Conservation (phyloP, 257 asterid species). For the Solanum pinnatisectum region DNA sequence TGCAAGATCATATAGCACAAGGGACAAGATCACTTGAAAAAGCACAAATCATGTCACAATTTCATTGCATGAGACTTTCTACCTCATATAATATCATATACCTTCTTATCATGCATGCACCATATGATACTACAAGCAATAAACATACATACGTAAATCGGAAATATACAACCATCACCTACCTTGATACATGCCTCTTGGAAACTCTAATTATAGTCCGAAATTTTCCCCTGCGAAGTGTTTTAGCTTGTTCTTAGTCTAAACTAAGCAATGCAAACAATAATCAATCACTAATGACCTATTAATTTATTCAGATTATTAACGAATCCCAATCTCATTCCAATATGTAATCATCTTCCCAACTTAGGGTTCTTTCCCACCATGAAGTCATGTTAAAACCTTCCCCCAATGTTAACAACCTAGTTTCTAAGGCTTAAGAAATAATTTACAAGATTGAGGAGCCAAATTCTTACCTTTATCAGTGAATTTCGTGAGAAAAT, state of each 20-base stretch:
- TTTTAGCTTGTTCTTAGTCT: not conserved
- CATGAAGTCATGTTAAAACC: no score
- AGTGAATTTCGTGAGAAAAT: no score
- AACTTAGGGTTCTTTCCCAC: not conserved
- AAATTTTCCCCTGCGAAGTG: not conserved
- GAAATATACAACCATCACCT: not conserved
- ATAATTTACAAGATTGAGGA: no score
- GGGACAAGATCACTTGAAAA: not conserved
- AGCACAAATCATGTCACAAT: not conserved
- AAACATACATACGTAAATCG: no score
- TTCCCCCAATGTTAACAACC: no score
- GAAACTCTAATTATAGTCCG: not conserved
- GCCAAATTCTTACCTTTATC: no score
- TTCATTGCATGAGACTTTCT: not conserved
- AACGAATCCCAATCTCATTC: not conserved
- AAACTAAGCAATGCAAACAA: not conserved
- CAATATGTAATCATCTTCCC: not conserved
- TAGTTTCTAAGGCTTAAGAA: no score
- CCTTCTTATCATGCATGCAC: not conserved
- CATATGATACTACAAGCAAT: not conserved
- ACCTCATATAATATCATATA: not conserved
- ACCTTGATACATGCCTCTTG: not conserved
- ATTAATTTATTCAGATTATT: no score
- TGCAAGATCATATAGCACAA: no score
- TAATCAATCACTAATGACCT: not conserved